Evolutionary conservation across 2,329 filamentous ascomycete genomes (phyloP), one percentile per base, ranked within the genome.

Genomic region (Cladosporium sp.): DNA sequence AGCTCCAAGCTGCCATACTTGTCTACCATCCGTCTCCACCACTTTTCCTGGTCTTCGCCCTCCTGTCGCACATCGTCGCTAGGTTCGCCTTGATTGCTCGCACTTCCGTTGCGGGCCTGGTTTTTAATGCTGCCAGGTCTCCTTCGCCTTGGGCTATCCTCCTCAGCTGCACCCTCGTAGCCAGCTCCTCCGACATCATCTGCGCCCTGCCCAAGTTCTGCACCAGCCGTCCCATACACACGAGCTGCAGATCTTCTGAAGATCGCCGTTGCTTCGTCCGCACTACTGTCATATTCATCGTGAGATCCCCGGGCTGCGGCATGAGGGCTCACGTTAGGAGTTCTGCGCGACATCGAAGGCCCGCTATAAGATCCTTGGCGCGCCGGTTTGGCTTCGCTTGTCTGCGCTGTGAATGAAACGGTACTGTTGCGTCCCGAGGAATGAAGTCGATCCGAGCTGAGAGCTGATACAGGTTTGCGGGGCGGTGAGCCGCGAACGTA

Each of bases 1-100:
- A 95, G 78, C 80, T 94, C 91, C 60, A 95, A 84, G 66, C 82
- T 85, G 21, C 87, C 87, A 70, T 87, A 89, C 70, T 85, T 86
- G 49, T 88, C 85, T 46, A 82, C 77, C 46, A 86, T 75, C 34
- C 74, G 74, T 70, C 80, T 79, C 83, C 85, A 88, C 84, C 88
- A 88, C 49, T 75, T 70, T 8, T 73, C 69, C 11, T 71, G 65
- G 36, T 73, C 66, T 34, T 75, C 73, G 1, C 68, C 69, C 28
- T 69, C 66, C 62, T 46, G 32, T 57, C 21, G 8, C 18, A 32
- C 34, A 36, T 34, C 36, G 23, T 34, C 66, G 10, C 66, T 46
- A 23, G 51, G 25, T 21, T 25, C 46, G 28, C 23, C 58, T n/a
- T 18, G 26, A 6, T 59, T 53, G 26, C 62, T 53, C 34, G 43